phyloP scores from a whole-genome alignment of 2,329 filamentous ascomycete genomes.

The Pseudocercospora fuligena region DNA sequence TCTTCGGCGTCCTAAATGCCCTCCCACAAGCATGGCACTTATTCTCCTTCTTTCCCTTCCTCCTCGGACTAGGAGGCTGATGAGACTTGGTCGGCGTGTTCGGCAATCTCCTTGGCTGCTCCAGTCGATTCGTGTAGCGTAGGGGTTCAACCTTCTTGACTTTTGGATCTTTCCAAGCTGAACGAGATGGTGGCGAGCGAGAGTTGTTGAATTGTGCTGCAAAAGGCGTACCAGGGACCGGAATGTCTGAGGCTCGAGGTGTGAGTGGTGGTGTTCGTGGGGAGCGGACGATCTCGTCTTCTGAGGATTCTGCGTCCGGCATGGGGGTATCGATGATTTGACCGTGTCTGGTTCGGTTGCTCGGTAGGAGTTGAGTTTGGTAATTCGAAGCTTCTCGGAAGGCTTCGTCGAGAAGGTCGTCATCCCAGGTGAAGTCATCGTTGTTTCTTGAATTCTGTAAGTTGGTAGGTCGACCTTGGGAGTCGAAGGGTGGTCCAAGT shows the following conservation, averaged over 20 bases:
- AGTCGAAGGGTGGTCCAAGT: neutral
- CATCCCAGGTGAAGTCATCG: neutral
- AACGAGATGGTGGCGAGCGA: neutral
- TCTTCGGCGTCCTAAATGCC: conserved; percentile 18
- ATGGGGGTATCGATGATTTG: neutral
- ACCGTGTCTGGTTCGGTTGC: too few relatives aligned
- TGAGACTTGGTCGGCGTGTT: conserved; percentile 28
- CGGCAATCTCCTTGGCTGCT: conserved; percentile 21
- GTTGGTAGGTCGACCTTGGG: too few relatives aligned
- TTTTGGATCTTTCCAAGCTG: conserved; percentile 14
- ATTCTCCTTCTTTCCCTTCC: conserved; percentile 9
- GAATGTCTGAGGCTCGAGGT: conserved; percentile 9
- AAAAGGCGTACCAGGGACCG: conserved; percentile 4
- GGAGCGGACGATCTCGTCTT: neutral
- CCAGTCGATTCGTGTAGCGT: conserved; percentile 24
- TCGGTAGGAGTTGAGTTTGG: neutral
- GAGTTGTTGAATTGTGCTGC: conserved; percentile 12
- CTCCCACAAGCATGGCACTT: conserved; percentile 25
- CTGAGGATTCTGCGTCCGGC: neutral
- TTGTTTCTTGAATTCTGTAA: neutral
- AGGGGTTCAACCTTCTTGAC: conserved; percentile 23
- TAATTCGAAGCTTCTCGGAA: neutral
- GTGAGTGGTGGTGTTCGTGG: neutral
- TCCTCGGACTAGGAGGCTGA: conserved; percentile 20
- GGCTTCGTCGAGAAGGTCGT: neutral